phyloP scores from a whole-genome alignment of 2,329 filamentous ascomycete species.

The Exophiala sp. region DNA sequence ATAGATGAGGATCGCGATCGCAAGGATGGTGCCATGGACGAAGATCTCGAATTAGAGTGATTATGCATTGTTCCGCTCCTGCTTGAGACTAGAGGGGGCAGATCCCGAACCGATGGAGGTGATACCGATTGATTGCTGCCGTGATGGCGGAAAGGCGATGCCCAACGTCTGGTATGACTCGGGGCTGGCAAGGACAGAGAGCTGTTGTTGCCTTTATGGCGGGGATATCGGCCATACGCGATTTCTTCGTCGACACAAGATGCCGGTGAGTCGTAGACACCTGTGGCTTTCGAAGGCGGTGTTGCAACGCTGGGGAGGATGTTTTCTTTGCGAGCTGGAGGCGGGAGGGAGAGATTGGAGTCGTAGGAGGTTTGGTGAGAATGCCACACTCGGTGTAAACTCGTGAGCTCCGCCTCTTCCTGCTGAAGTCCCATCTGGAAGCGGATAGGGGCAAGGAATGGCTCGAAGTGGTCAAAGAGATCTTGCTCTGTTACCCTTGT shows the following conservation, averaged over 20 bases:
- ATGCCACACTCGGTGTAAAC: slow-evolving; percentile 33
- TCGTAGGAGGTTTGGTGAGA: slow-evolving; percentile 30
- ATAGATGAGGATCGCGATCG: slow-evolving; percentile 38
- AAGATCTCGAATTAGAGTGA: slow-evolving; percentile 40
- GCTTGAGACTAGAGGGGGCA: slow-evolving; percentile 40
- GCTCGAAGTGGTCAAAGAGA: slow-evolving; percentile 78
- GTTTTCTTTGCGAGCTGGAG: slow-evolving; percentile 18
- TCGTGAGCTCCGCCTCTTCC: slow-evolving; percentile 44
- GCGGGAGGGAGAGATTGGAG: slow-evolving; percentile 16
- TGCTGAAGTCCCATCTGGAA: slow-evolving; percentile 50
- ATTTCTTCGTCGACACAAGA: slow-evolving; percentile 31
- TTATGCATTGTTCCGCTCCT: slow-evolving; percentile 38
- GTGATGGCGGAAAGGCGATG: slow-evolving; percentile 34
- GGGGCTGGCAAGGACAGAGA: slow-evolving; percentile 24
- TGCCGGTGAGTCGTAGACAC: slow-evolving; percentile 32
- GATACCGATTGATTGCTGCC: slow-evolving; percentile 36
- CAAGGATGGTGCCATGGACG: slow-evolving; percentile 41
- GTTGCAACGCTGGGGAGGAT: slow-evolving; percentile 17
- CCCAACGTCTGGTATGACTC: slow-evolving; percentile 34
- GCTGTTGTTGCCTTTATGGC: slow-evolving; percentile 24
- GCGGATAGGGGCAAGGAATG: slow-evolving; percentile 82
- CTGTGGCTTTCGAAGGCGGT: slow-evolving; percentile 21
- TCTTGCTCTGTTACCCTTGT: slow-evolving; percentile 78
- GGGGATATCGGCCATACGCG: slow-evolving; percentile 32
- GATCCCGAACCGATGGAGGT: slow-evolving; percentile 41